Conservation (phyloP, 306 rosid species). For the Abrus pulchellus region DNA sequence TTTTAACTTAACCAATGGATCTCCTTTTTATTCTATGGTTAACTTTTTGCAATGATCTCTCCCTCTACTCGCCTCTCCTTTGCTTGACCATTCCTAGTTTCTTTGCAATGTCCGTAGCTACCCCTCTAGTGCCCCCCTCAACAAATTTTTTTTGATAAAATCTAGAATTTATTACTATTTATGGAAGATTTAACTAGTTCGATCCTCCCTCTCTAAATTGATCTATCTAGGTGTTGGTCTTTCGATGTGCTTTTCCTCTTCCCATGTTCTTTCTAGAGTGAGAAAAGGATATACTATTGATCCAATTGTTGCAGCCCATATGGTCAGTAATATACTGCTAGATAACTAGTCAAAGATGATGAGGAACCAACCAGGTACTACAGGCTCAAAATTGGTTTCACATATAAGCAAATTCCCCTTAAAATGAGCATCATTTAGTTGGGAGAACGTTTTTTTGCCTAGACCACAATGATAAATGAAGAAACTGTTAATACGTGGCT, state of each 20-base stretch:
- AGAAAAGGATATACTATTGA: constrained; percentile 14
- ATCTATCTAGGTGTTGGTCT: constrained; percentile 6
- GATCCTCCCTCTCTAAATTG: constrained; percentile 14
- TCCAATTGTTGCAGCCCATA: constrained; percentile 5
- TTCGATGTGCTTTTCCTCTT: not conserved
- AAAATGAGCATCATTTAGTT: no score
- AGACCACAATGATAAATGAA: not conserved
- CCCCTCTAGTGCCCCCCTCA: not conserved
- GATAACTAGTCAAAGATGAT: not conserved
- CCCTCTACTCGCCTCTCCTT: not conserved
- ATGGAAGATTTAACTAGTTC: not conserved
- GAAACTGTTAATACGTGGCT: not conserved
- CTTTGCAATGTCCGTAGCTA: not conserved
- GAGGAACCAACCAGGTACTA: not conserved
- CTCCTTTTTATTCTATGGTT: constrained; percentile 37
- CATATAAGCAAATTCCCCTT: not conserved
- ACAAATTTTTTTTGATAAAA: not conserved
- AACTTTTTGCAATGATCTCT: constrained; percentile 13
- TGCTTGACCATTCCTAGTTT: constrained; percentile 3
- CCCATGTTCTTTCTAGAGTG: constrained; percentile 7
- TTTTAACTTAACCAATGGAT: not conserved
- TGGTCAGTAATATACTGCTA: no score
- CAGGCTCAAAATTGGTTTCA: not conserved
- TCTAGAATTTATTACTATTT: not conserved
- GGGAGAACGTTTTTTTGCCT: not conserved